Conservation (phyloP, 2,329 filamentous ascomycete genomes). For the Colletotrichum sp. region DNA sequence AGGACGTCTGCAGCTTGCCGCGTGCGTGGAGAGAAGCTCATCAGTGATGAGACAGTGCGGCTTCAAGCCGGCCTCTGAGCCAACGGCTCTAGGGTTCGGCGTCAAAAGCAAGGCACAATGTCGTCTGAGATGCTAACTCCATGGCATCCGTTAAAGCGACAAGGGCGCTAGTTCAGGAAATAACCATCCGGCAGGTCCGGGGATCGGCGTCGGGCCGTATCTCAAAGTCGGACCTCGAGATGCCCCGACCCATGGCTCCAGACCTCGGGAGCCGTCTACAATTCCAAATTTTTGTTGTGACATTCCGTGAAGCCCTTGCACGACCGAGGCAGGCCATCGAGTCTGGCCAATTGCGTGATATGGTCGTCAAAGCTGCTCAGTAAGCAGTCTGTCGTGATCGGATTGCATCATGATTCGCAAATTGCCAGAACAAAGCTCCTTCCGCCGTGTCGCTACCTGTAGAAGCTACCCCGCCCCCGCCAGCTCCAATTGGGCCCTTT, state of each 20-base stretch:
- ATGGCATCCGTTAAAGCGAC: background rate
- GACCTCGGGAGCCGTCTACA: background rate
- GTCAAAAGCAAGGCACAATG: background rate
- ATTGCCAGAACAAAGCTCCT: background rate
- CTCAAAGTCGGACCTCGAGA: background rate
- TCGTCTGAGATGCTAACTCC: background rate
- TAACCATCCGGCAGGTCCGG: background rate
- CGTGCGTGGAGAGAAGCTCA: background rate
- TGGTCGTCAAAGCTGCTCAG: background rate
- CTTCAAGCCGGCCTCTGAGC: background rate
- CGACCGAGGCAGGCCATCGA: background rate
- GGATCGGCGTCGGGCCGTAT: background rate
- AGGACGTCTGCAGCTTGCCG: background rate
- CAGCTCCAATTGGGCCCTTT: slow-evolving; percentile 1
- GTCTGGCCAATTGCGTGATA: background rate
- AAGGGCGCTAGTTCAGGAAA: background rate
- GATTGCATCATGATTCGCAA: slow-evolving; percentile 16
- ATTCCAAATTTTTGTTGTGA: background rate
- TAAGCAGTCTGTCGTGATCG: slow-evolving; percentile 8
- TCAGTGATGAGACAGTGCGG: background rate
- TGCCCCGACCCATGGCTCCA: background rate
- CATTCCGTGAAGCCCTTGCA: background rate
- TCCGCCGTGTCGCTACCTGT: background rate
- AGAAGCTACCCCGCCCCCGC: slow-evolving; percentile 14
- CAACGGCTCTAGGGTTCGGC: background rate